These are phyloP conservation scores for Clohesyomyces aquaticus DNA, from an alignment of 495 filamentous ascomycete genomes.

Conservation along the genomic window DNA sequence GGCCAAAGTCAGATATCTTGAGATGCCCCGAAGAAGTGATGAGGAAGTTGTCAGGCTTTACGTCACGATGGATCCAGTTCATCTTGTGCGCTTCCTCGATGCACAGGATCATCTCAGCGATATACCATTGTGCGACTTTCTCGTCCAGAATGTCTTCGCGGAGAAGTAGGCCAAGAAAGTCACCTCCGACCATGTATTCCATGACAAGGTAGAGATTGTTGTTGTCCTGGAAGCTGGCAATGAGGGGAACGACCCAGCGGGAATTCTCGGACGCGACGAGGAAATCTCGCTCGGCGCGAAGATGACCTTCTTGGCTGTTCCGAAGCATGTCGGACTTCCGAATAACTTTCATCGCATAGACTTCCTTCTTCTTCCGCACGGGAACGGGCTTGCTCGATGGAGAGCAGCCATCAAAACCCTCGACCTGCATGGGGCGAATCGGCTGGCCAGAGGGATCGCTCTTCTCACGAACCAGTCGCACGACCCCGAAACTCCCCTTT, in stretches of 20 bases:
- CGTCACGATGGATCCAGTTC: constrained; percentile 88
- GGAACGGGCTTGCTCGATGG: too few relatives aligned
- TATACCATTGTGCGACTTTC: constrained; percentile 76
- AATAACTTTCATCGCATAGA: constrained; percentile 97
- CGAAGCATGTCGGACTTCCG: constrained; percentile 88
- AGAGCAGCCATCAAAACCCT: constrained; percentile 18
- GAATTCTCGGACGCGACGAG: constrained; percentile 82
- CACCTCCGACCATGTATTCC: constrained; percentile 96
- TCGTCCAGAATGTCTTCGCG: constrained; percentile 80
- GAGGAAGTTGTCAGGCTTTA: constrained; percentile 97
- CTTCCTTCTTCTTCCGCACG: constrained; percentile 56
- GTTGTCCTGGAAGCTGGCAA: constrained; percentile 86
- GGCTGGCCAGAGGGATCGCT: constrained; percentile 26
- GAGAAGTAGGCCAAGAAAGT: constrained; percentile 85
- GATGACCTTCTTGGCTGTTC: constrained; percentile 87
- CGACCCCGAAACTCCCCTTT: constrained; percentile 92
- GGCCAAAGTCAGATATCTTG: constrained; percentile 93
- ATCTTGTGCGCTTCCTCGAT: constrained; percentile 90
- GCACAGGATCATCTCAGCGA: constrained; percentile 93
- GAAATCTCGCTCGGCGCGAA: constrained; percentile 90
- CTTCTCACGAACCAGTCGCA: constrained; percentile 77
- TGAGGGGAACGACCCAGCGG: constrained; percentile 83
- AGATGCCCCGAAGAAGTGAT: constrained; percentile 85
- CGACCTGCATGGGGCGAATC: constrained; percentile 17
- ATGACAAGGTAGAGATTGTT: constrained; percentile 87